Conservation (phyloP, 139 green algal species). For the Edaphochlamys debaryana region DNA sequence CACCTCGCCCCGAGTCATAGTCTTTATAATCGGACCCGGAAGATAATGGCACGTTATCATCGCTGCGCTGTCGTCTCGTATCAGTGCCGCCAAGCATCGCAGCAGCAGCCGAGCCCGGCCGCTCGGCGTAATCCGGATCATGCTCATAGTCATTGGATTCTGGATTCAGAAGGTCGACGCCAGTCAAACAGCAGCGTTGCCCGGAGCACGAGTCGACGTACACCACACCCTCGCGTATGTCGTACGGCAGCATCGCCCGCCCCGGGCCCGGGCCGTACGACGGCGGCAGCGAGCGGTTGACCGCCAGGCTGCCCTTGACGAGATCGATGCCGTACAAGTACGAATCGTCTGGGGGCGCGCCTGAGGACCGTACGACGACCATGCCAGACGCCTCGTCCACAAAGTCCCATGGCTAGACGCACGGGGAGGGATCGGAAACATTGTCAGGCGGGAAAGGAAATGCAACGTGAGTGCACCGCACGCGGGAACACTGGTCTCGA, state of each 20-base stretch:
- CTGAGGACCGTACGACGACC: conserved; percentile 15
- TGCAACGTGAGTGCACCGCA: too few relatives aligned
- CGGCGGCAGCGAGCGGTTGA: not conserved
- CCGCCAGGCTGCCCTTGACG: not conserved
- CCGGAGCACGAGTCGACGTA: conserved; percentile 34
- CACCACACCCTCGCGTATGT: conserved; percentile 17
- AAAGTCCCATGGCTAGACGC: conserved; percentile 11
- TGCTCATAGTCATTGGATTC: too few relatives aligned
- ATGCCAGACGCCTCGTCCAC: not conserved
- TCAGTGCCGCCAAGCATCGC: too few relatives aligned
- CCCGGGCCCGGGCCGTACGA: not conserved
- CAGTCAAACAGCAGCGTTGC: conserved; percentile 2
- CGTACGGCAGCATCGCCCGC: not conserved
- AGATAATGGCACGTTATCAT: not conserved
- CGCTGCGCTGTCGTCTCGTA: too few relatives aligned
- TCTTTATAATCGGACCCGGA: not conserved
- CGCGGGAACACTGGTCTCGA: too few relatives aligned
- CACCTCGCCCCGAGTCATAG: not conserved
- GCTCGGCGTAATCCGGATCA: not conserved
- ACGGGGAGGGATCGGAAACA: not conserved
- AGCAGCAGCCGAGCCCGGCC: too few relatives aligned
- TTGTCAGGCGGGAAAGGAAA: not conserved
- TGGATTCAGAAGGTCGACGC: conserved; percentile 24
- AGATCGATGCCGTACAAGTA: conserved; percentile 15
- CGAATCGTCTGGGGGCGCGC: not conserved